Evolutionary conservation across 768 basidiomycete genomes (phyloP).

Genomic region (Butyriboletus loyo): DNA sequence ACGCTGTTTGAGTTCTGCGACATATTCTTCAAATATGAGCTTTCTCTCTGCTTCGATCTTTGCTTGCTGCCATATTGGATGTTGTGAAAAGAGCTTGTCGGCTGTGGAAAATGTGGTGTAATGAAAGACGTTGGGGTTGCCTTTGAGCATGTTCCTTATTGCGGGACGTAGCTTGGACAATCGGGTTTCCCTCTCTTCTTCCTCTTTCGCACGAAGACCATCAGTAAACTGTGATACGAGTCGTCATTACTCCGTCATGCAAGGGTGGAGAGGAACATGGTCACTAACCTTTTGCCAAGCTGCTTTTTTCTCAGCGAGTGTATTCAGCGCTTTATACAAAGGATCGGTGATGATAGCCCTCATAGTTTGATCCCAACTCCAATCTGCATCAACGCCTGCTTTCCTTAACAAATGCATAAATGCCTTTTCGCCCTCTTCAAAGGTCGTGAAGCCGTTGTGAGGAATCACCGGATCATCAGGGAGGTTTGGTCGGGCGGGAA

Average conservation of each 20-base stretch:
- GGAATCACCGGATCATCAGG: conserved; percentile 88
- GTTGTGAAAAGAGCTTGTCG: conserved; percentile 79
- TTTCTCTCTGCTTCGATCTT: conserved; percentile 82
- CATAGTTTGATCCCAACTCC: conserved; percentile 99
- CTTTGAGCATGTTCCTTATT: conserved; percentile 79
- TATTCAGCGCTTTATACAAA: conserved; percentile 90
- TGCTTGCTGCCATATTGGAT: conserved; percentile 90
- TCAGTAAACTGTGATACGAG: conserved; percentile 56
- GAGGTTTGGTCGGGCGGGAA: conserved; percentile 74
- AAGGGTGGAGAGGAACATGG: not conserved
- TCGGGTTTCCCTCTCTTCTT: conserved; percentile 80
- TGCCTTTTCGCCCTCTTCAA: conserved; percentile 91
- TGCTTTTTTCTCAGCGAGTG: conserved; percentile 90
- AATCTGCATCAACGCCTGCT: conserved; percentile 85
- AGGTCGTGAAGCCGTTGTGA: conserved; percentile 81
- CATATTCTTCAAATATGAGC: conserved; percentile 90
- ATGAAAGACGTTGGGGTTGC: conserved; percentile 85
- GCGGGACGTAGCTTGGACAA: conserved; percentile 85
- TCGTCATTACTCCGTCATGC: conserved; percentile 6
- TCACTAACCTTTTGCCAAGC: conserved; percentile 84
- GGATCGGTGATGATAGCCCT: conserved; percentile 98
- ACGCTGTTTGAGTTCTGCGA: conserved; percentile 77
- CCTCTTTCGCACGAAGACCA: conserved; percentile 73
- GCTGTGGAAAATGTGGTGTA: conserved; percentile 91
- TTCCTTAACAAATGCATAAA: conserved; percentile 88